Conservation (phyloP, 257 asterid species). For the Solanum dulcamara region DNA sequence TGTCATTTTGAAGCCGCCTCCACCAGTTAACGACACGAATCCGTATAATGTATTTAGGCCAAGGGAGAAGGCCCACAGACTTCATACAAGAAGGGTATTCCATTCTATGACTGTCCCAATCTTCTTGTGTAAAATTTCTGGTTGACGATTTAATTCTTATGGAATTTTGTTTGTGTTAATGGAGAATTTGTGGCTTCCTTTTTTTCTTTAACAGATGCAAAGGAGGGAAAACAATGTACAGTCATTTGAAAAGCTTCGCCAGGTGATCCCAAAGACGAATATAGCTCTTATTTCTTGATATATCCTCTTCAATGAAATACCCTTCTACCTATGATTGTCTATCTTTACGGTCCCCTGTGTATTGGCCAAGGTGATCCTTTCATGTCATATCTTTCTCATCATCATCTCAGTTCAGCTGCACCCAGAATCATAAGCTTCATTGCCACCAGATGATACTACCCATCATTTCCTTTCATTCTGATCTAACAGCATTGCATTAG, state of each 20-base stretch:
- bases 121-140: conserved; percentile 1
- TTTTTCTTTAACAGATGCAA: conserved; percentile 66
- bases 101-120: conserved; percentile 3
- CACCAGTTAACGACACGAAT: conserved; percentile 94
- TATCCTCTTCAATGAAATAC: not conserved
- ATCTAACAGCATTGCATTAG: not conserved
- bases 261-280: conserved; percentile 37
- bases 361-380: not conserved
- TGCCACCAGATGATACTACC: not conserved
- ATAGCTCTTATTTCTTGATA: not conserved
- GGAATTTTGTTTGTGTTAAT: not conserved
- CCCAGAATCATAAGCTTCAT: not conserved
- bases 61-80: conserved; percentile 96
- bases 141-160: not conserved
- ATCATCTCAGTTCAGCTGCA: not conserved
- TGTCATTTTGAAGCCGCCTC: conserved; percentile 73
- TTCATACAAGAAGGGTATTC: conserved; percentile 95
- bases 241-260: conserved; percentile 99
- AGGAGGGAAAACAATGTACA: conserved; percentile 97
- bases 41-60: conserved; percentile 99
- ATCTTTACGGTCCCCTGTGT: not conserved
- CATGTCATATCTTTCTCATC: not conserved
- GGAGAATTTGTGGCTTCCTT: conserved; percentile 2
- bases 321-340: not conserved
- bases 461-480: not conserved